A percentile compares a stretch with the other conserved stretches of the same genome.
phyloP scores from a whole-genome alignment of 305 asterid species.

The Fraxinus paxiana region DNA sequence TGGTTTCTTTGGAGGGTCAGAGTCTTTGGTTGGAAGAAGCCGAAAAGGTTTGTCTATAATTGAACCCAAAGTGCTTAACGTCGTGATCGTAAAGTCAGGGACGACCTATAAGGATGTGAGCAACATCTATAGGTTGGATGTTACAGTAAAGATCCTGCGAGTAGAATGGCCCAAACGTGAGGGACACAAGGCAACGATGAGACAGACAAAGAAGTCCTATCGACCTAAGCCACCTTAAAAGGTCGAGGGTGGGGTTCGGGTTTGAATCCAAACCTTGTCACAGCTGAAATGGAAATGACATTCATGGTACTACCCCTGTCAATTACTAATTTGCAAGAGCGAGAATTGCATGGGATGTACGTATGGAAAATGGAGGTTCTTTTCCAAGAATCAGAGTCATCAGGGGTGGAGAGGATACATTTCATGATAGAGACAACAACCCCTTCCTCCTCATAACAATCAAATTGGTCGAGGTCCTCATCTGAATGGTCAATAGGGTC shows the following conservation, averaged over 20 bases:
- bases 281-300: not conserved
- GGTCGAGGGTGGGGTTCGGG: not conserved
- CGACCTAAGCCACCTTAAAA: not conserved
- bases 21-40: not conserved
- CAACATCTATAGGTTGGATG: not conserved
- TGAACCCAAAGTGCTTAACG: not conserved
- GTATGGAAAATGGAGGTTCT: not conserved
- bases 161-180: not conserved
- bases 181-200: not conserved
- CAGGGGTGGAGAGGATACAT: not conserved
- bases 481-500: not conserved
- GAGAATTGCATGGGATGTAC: not conserved
- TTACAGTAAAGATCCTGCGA: not conserved
- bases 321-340: not conserved
- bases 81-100: not conserved
- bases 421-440: not conserved
- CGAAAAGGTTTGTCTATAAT: not conserved
- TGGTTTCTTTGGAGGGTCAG: not conserved
- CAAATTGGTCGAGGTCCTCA: not conserved
- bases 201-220: not conserved
- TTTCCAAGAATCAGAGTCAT: not conserved
- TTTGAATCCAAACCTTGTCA: not conserved
- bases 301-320: not conserved
- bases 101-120: not conserved
- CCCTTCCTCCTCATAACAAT: not conserved